Base-by-base conservation (phyloP, 495 filamentous ascomycete species). In the Hyphodiscus hymeniophilus region DNA sequence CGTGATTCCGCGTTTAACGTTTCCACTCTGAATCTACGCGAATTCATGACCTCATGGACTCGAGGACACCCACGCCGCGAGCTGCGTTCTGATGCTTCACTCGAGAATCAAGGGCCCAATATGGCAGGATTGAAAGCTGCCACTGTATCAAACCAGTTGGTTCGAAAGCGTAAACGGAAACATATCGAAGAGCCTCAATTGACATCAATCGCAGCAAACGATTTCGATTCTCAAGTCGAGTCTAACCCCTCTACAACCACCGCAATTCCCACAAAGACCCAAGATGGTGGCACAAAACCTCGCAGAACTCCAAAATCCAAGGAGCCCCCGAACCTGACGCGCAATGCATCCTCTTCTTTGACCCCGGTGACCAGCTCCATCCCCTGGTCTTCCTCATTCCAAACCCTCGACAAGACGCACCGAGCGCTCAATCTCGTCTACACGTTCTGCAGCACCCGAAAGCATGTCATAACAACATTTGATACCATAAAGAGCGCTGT, bases 401-500 rank as follows among this genome's bases (percentile, higher is more conserved):
- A 76, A 35, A 66, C 69, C 32, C 75, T 98, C 7, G 77, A 82
- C 5, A 81, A 85, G 58, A 85, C 80, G 0, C 84, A 95, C 60
- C 75, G 81, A 45, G 90, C 94, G 6, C 65, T 98, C 46, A 97
- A 95, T 57, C 65, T 96, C 3, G 88, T 96, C 6, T 94, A 87
- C 58, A 97, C 92, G 0, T 97, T 98, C 64, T 89, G 85, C 63
- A 91, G 81, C 59, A 90, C 91, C 7, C 81, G 94, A 7, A 94
- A 94, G 60, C 87, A 95, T 51, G 69, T 97, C 7, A 82, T 82
- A 0, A 96, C 92, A 0, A 95, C 94, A 0, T 89, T 95, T 57
- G 82, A 90, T 18, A 95, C 81, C 33, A 84, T 98, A 42, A 86
- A 82, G 52, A 72, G 79, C 0, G 80, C 92, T 0, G 90, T 97